Conservation (phyloP, 2,329 filamentous ascomycete species). For the Dryadomyces quercivorus region DNA sequence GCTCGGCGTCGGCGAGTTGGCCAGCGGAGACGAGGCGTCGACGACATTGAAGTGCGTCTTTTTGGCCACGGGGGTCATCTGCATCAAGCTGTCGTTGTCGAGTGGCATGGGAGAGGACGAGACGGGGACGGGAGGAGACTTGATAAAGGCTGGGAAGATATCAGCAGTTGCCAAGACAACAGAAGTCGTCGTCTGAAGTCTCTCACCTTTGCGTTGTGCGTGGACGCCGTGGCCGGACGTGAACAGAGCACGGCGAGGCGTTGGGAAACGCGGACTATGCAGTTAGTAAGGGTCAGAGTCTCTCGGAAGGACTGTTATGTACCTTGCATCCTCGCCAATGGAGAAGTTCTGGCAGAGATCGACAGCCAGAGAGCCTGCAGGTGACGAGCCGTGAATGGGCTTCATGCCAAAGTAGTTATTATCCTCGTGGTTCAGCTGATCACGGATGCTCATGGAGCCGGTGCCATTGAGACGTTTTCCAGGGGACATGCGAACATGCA, state of each 20-base stretch:
- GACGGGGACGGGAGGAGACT: conserved; percentile 64
- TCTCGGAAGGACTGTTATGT: conserved; percentile 17
- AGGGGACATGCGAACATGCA: conserved; percentile 34
- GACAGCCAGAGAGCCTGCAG: conserved; percentile 78
- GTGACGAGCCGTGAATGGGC: conserved; percentile 72
- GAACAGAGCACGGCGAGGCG: conserved; percentile 76
- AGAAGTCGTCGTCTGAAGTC: no score
- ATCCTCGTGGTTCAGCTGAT: conserved; percentile 41
- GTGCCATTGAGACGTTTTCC: conserved; percentile 28
- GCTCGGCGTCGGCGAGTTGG: conserved; percentile 46
- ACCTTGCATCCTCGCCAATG: conserved; percentile 78
- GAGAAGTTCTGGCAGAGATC: conserved; percentile 96
- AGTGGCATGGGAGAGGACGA: conserved; percentile 65
- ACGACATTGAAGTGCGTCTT: conserved; percentile 57
- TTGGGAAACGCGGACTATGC: conserved; percentile 65
- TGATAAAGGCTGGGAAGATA: conserved; percentile 49
- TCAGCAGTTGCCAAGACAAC: background rate
- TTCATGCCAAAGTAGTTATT: conserved; percentile 69
- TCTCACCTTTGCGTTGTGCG: conserved; percentile 48
- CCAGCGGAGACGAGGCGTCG: conserved; percentile 56
- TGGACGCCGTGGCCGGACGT: conserved; percentile 54
- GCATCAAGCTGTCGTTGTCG: conserved; percentile 75
- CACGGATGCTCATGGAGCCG: conserved; percentile 65
- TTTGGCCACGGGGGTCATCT: conserved; percentile 85
- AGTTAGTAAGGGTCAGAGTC: background rate